These are phyloP conservation scores for Physaria fendleri DNA, from an alignment of 345 rosid species.

Conservation along the genomic window DNA sequence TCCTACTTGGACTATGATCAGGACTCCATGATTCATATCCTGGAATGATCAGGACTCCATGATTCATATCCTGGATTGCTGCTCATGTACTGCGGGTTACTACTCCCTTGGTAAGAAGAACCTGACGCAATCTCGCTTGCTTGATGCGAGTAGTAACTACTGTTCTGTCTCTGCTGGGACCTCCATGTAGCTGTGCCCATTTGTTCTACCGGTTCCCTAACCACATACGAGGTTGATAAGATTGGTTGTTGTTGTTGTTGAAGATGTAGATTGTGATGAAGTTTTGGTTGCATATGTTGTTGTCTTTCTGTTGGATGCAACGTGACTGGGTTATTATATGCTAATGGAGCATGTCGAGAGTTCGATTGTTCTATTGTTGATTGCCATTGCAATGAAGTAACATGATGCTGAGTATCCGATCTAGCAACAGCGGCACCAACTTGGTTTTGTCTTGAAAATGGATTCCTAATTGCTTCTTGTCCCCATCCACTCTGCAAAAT, in stretches of 20 bases:
- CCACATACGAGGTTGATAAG: constrained; percentile 9
- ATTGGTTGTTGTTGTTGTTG: constrained; percentile 24
- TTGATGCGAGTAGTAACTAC: constrained; percentile 36
- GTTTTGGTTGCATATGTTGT: constrained; percentile 25
- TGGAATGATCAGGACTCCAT: constrained; percentile 72
- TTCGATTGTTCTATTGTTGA: constrained; percentile 24
- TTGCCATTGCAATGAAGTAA: constrained; percentile 31
- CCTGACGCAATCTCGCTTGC: constrained; percentile 34
- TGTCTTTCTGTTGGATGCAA: constrained; percentile 33
- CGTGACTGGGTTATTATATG: constrained; percentile 25
- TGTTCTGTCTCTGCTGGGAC: constrained; percentile 36
- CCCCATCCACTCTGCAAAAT: constrained; percentile 69
- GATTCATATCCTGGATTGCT: constrained; percentile 57
- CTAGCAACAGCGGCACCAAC: constrained; percentile 28
- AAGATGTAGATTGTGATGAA: constrained; percentile 14
- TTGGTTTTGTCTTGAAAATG: constrained; percentile 48
- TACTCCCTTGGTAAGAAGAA: constrained; percentile 33
- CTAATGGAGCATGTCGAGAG: constrained; percentile 34
- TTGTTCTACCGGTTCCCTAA: constrained; percentile 19
- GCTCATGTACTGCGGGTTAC: constrained; percentile 40
- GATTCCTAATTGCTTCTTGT: constrained; percentile 49
- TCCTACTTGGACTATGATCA: constrained; percentile 60
- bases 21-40: constrained; percentile 91
- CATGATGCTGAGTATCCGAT: constrained; percentile 25
- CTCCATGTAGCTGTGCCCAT: constrained; percentile 35